Conservation (phyloP, 805 yeast species). For the Wickerhamomyces hampshirensis region DNA sequence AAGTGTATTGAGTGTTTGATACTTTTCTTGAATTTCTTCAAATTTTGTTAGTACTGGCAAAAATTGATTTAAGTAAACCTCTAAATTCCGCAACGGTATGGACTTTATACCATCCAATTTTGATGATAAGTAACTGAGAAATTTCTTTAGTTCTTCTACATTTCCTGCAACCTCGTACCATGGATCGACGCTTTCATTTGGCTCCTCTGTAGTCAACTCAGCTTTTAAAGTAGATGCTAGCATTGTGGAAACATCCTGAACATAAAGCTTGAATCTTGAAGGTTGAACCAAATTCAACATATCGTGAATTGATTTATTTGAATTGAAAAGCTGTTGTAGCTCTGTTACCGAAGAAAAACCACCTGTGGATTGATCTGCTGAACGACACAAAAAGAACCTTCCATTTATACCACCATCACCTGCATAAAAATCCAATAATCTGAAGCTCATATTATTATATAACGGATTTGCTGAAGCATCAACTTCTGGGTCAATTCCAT, state of each 20-base stretch:
- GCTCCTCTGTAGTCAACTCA: not conserved
- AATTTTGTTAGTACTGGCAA: slow-evolving; percentile 13
- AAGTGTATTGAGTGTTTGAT: slow-evolving; percentile 5
- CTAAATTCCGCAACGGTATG: slow-evolving; percentile 6
- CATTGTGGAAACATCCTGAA: slow-evolving; percentile 21
- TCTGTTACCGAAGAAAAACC: slow-evolving; percentile 13
- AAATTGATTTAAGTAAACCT: slow-evolving; percentile 12
- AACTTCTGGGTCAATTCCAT: slow-evolving; percentile 7
- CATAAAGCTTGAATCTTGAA: slow-evolving; percentile 24
- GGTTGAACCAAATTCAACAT: slow-evolving; percentile 13
- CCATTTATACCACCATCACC: slow-evolving; percentile 25
- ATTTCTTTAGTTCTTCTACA: slow-evolving; percentile 10
- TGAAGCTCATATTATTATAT: slow-evolving; percentile 16
- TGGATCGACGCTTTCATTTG: slow-evolving; percentile 11
- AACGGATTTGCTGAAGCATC: slow-evolving; percentile 20
- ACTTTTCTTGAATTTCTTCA: slow-evolving; percentile 14
- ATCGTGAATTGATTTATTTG: slow-evolving; percentile 9
- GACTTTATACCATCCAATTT: slow-evolving; percentile 5
- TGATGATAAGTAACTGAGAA: slow-evolving; percentile 8
- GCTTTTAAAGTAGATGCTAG: slow-evolving; percentile 1
- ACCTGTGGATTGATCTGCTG: slow-evolving; percentile 16
- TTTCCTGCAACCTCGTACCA: slow-evolving; percentile 25
- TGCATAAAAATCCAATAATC: slow-evolving; percentile 23
- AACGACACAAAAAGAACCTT: slow-evolving; percentile 21
- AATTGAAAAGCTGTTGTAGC: slow-evolving; percentile 3